Base-by-base conservation (phyloP, 2,329 filamentous ascomycete genomes). In the Epicoccum sorghinum region DNA sequence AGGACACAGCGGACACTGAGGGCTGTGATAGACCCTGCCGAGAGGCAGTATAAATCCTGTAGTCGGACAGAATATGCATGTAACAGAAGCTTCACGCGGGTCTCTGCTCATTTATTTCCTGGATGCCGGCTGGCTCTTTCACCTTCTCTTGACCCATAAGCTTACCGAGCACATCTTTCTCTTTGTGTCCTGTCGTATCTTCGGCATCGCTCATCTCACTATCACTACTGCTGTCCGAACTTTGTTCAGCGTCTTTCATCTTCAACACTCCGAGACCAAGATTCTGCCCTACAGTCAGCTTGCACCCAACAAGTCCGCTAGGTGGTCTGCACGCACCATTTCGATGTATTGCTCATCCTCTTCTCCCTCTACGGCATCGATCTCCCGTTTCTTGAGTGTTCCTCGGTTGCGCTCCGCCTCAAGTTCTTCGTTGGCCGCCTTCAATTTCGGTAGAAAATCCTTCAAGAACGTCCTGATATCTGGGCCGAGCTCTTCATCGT, bases 201-300 rank as follows among this genome's bases (percentile, higher is more conserved):
- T 52, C 47, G 5, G 48, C 58, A 12, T 60, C 61, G 23, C 57
- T 57, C 47, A 50, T 55, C 18, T 66, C 64, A 33, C 52, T 57
- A 3, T 65, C 60, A 42, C 62, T 65, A n/a, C 64, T 62, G 44
- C 61, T 64, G 3, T 58, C 62, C 3, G 64, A 61, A 18, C 52
- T 55, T 30, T 55, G 47, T 32, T 57, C 56, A 24, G 59, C 64
- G 35, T 73, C 68, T 53, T 75, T 67, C 52, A 75, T 70, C 62
- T 80, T 74, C 3, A 79, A 66, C 12, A 80, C 77, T n/a, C 78
- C 78, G 32, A 80, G 69, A 22, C 78, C 78, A n/a, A 80, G 75
- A 57, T 79, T 60, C 66, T 72, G 42, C 29, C 43, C 5, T 7
- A 4, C 38, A 7, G 42, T 18, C 18, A 61, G 66, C 33, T 67